These are phyloP conservation scores for Ricinus communis DNA, from an alignment of 345 rosid species.

Conservation along the genomic window DNA sequence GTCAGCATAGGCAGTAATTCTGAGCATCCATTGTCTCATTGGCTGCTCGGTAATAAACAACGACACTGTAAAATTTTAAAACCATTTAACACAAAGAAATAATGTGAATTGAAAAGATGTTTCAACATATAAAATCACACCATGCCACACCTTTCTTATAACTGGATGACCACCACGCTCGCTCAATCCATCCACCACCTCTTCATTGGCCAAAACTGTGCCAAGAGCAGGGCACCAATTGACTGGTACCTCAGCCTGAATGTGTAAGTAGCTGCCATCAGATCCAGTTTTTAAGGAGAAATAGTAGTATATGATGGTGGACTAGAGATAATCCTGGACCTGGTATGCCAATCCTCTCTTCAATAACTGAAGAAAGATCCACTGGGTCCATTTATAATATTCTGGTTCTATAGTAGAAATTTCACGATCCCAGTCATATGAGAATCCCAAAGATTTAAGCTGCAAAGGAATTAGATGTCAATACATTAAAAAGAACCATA, in stretches of 20 bases:
- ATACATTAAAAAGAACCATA: not conserved
- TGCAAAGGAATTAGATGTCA: constrained; percentile 40
- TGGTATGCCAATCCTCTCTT: constrained; percentile 98
- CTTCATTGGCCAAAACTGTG: constrained; percentile 97
- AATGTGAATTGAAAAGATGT: constrained; percentile 9
- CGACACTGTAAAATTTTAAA: constrained; percentile 85
- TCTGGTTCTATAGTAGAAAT: constrained; percentile 89
- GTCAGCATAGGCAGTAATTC: constrained; percentile 91
- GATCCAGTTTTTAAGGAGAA: constrained; percentile 18
- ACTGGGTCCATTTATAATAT: constrained; percentile 92
- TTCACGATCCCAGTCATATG: constrained; percentile 97
- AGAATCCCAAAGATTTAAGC: constrained; percentile 90
- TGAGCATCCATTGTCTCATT: constrained; percentile 99
- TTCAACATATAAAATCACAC: constrained; percentile 4
- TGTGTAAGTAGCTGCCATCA: constrained; percentile 21
- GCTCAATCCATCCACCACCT: constrained; percentile 93
- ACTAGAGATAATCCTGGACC: constrained; percentile 41
- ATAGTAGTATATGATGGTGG: constrained; percentile 17
- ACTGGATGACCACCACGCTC: constrained; percentile 98
- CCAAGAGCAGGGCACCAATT: constrained; percentile 99
- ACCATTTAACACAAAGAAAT: constrained; percentile 49
- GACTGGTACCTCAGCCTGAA: constrained; percentile 95
- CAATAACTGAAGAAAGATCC: constrained; percentile 94
- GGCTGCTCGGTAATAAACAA: constrained; percentile 99
- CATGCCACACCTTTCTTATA: constrained; percentile 73